phyloP scores from a whole-genome alignment of 2,329 filamentous ascomycete species.

The Penicillium fuscoglaucum region DNA sequence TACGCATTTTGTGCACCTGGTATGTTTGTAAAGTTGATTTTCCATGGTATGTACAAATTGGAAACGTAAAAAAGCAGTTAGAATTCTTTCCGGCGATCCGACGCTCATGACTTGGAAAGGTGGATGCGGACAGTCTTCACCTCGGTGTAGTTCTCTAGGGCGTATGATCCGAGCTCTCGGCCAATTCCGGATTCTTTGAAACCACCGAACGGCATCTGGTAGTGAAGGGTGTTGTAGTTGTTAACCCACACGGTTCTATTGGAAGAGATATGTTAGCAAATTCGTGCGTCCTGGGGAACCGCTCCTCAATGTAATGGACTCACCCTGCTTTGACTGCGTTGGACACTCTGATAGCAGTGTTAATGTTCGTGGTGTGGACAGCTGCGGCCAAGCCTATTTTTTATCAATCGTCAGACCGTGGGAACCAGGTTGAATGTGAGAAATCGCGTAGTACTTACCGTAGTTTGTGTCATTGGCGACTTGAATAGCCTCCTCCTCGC shows the following conservation, averaged over 20 bases:
- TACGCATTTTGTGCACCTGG: not conserved
- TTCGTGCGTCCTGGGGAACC: not conserved
- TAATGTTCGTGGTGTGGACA: constrained; percentile 74
- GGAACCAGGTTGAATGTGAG: not conserved
- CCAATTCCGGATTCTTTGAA: constrained; percentile 48
- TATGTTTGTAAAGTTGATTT: not conserved
- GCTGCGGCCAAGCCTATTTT: constrained; percentile 71
- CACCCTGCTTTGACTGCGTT: constrained; percentile 67
- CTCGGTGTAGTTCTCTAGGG: constrained; percentile 46
- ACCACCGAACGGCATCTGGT: constrained; percentile 33
- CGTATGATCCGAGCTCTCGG: constrained; percentile 45
- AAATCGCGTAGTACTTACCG: constrained; percentile 54
- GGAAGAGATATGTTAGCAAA: not conserved
- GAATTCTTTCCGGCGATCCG: not conserved
- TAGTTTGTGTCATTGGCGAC: constrained; percentile 73
- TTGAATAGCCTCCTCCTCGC: constrained; percentile 66
- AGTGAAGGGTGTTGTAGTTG: constrained; percentile 66
- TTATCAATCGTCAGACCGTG: constrained; percentile 37
- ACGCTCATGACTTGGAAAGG: not conserved
- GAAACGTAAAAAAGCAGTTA: not conserved
- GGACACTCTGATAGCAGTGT: constrained; percentile 73
- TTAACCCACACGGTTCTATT: constrained; percentile 62
- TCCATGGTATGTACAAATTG: not conserved
- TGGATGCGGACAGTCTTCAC: constrained; percentile 39
- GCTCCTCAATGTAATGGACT: constrained; percentile 43